Conservation (phyloP, 495 filamentous ascomycete species). For the Podospora pseudocomata region DNA sequence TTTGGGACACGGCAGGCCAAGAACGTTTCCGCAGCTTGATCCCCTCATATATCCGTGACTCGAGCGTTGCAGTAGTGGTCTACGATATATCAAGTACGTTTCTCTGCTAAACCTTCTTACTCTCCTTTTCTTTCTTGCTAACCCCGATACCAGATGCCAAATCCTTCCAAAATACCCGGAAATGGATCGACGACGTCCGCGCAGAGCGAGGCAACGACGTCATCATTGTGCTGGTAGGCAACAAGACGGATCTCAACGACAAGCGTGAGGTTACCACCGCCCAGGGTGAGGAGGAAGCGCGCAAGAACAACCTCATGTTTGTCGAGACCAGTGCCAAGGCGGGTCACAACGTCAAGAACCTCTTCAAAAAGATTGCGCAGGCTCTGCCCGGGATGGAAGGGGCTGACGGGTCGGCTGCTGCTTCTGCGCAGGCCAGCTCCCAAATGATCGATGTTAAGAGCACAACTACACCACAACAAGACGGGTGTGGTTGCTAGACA, state of each 20-base stretch:
- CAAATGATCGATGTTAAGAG: constrained; percentile 95
- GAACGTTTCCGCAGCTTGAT: constrained; percentile 96
- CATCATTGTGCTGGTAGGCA: constrained; percentile 96
- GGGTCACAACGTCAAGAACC: constrained; percentile 93
- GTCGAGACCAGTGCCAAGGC: constrained; percentile 98
- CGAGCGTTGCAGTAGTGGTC: constrained; percentile 92
- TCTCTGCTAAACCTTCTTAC: no score
- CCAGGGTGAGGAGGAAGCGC: constrained; percentile 97
- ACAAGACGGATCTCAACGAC: constrained; percentile 98
- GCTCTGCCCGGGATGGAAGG: constrained; percentile 97
- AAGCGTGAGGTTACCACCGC: constrained; percentile 92
- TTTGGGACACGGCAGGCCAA: constrained; percentile 98
- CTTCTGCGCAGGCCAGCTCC: constrained; percentile 44
- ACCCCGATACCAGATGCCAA: constrained; percentile 59
- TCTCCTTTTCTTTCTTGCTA: background rate
- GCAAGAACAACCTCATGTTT: constrained; percentile 94
- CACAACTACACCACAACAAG: constrained; percentile 66
- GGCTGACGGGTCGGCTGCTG: constrained; percentile 58
- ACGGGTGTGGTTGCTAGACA: constrained; percentile 74
- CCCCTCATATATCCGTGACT: constrained; percentile 96
- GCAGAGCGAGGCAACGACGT: constrained; percentile 96
- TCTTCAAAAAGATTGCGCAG: constrained; percentile 96
- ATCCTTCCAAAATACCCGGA: constrained; percentile 94
- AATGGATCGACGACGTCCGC: constrained; percentile 98
- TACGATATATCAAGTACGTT: constrained; percentile 88